Base-by-base conservation (phyloP, 495 filamentous ascomycete species). In the Cairneyella variabilis region DNA sequence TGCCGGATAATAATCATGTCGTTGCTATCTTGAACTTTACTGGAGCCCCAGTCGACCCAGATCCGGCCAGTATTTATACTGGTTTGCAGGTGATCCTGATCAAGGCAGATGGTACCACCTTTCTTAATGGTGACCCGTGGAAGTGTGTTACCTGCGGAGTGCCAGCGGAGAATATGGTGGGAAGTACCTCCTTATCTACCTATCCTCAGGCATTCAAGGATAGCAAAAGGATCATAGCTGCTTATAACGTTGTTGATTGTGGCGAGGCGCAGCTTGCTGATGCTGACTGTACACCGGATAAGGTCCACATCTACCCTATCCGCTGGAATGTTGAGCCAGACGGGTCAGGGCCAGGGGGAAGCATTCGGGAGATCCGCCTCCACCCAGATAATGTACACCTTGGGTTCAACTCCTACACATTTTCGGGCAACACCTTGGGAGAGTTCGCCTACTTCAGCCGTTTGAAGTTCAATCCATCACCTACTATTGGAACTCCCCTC, bases 101-200 rank as follows among this genome's bases (percentile, higher is more conserved):
- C 17, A 65, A 65, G 44, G 37, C 52, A 0, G 60, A 63, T 48
- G 54, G 48, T 4, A 61, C 46, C 1, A 28, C 47, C n/a, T 65
- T 63, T 41, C 41, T 57, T 3, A 62, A 62, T 42, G 56, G 58
- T 16, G 59, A 64, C 41, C 34, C 59, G 2, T 64, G 58, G 54
- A 67, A 63, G 45, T 63, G 64, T 34, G 16, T 64, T 34, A 63
- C 57, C n/a, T 61, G 64, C 38, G 64, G 60, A 12, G 44, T 64
- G 18, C 54, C 62, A 3, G 54, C 37, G 9, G 49, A n/a, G 1
- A 58, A 66, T 22, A 34, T 47, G 23, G 28, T 39, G 18, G 60
- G 57, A 2, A 16, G 41, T 20, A 18, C 37, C n/a, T 25, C 43
- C 1, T 12, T 11, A 37, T 32, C 48, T 14, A 56, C 55, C 44